phyloP scores from a whole-genome alignment of 2,329 filamentous ascomycete genomes.

The Penicillium sp. region DNA sequence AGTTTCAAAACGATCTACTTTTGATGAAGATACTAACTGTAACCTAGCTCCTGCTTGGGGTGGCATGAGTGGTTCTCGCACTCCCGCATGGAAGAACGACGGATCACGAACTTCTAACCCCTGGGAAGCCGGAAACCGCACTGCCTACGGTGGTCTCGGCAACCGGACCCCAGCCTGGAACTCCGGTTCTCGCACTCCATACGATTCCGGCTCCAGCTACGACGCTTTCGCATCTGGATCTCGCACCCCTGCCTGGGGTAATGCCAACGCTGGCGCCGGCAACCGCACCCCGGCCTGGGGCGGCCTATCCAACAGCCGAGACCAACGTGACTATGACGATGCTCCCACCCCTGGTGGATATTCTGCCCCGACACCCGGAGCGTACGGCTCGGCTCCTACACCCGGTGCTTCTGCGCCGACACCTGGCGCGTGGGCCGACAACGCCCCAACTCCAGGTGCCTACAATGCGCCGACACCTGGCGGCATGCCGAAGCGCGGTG shows the following conservation, averaged over 20 bases:
- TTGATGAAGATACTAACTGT: constrained; percentile 24
- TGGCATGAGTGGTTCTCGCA: constrained; percentile 51
- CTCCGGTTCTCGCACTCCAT: constrained; percentile 73
- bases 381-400: constrained; percentile 63
- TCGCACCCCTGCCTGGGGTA: constrained; percentile 74
- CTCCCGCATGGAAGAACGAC: constrained; percentile 62
- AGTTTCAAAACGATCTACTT: constrained; percentile 41
- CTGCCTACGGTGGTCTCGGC: constrained; percentile 69
- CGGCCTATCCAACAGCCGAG: constrained; percentile 28
- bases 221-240: constrained; percentile 70
- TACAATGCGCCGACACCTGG: constrained; percentile 51
- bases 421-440: constrained; percentile 50
- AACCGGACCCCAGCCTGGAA: constrained; percentile 79
- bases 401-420: constrained; percentile 68
- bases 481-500: constrained; percentile 31
- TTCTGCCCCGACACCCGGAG: constrained; percentile 68
- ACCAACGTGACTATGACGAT: constrained; percentile 61
- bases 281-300: constrained; percentile 52
- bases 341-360: constrained; percentile 76
- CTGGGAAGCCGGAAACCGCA: constrained; percentile 71
- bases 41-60: constrained; percentile 47
- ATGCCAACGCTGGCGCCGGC: constrained; percentile 52
- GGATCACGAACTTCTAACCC: constrained; percentile 60
- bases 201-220: constrained; percentile 68
- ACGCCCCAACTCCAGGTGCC: constrained; percentile 50